Base-by-base conservation (phyloP, 768 basidiomycete genomes). In the Leccinum longicurvipes region DNA sequence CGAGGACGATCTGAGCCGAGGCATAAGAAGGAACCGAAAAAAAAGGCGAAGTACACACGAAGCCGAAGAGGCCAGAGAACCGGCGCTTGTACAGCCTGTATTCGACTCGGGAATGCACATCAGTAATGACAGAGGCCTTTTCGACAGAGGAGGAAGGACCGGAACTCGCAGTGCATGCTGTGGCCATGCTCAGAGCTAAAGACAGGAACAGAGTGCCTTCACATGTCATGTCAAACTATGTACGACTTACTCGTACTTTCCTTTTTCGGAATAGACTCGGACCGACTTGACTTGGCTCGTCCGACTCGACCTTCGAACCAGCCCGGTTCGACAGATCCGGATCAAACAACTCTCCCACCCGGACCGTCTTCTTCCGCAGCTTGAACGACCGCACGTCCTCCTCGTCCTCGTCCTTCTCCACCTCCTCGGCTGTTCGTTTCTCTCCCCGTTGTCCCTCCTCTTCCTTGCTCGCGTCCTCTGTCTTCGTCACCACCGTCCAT, bases 291-390 rank as follows among this genome's bases (percentile, higher is more conserved):
- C 11, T 15, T 23, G 52, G 55, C 32, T 60, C 63, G 52, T 46
- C 49, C 62, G 58, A 31, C 46, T 72, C 64, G 11, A 70, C 62
- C 46, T 68, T 72, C 17, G 42, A 55, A 31, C 19, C 45, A 10
- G 45, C 10, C 27, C 10, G 60, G 54, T 50, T 42, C 12, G 54
- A 25, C 12, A 42, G 27, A 6, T 54, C 50, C 4, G 89, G 89
- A 68, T 96, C 93, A 60, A 90, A 95, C 27, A 90, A 81, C 62
- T 91, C 87, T 12, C 87, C 91, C 11, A 91, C 70, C 1, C 69
- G 72, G 44, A 81, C 67, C 0, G 77, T 83, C 73, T 84, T 86
- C 76, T 82, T 85, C 58, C 83, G 77, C 57, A 91, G 65, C 69
- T 87, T 89, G 76, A 84, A 91, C 27, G 75, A 70, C 4, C 85